phyloP scores from a whole-genome alignment of 208 protist species.

The Ichthyophonus hoferi region DNA sequence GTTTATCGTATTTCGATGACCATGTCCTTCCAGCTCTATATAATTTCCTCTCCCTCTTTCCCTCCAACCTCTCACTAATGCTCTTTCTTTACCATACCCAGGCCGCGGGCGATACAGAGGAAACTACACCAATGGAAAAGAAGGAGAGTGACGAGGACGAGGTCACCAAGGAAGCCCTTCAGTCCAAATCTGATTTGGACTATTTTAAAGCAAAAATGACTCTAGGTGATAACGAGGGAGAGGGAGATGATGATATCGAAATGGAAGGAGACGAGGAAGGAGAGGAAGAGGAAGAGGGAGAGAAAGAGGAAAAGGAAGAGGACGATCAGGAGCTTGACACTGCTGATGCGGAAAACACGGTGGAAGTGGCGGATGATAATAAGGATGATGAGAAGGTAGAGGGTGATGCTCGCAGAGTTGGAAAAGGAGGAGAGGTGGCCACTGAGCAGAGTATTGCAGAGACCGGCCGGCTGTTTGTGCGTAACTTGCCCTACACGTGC shows the following conservation, averaged over 20 bases:
- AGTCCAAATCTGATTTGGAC: constrained; percentile 2
- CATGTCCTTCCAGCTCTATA: too few species aligned
- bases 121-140: not conserved
- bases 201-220: constrained; percentile 8
- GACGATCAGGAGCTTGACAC: constrained; percentile 16
- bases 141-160: not conserved
- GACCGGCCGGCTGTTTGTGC: constrained; percentile 81
- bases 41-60: too few species aligned
- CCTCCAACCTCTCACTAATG: too few species aligned
- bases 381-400: constrained; percentile 46
- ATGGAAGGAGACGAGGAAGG: constrained; percentile 9
- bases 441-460: constrained; percentile 62
- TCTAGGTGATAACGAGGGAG: not conserved
- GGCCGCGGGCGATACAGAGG: too few species aligned
- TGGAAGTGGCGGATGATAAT: not conserved
- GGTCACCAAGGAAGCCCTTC: not conserved
- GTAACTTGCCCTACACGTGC: constrained; percentile 86
- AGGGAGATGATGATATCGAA: not conserved
- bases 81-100: too few species aligned
- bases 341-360: not conserved
- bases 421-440: constrained; percentile 10
- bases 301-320: not conserved
- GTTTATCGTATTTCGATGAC: too few species aligned
- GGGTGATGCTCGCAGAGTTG: constrained; percentile 9
- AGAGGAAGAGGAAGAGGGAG: constrained; percentile 50